Evolutionary conservation across 2,329 filamentous ascomycete genomes (phyloP).

Genomic region (Emericellopsis atlantica): DNA sequence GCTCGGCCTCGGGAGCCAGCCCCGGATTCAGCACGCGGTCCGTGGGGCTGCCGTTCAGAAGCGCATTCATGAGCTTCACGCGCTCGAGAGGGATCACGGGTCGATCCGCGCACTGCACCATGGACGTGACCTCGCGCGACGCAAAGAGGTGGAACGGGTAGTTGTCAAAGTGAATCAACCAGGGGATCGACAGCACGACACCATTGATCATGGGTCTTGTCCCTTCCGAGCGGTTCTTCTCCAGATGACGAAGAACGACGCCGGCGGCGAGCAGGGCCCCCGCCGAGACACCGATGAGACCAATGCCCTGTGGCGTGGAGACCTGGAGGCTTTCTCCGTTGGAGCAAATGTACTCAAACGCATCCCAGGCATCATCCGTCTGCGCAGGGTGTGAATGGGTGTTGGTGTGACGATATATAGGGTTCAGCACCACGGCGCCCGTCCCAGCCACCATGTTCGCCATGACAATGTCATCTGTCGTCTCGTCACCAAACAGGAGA

Average conservation of each 20-base stretch:
- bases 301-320: neutral
- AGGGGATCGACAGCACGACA: conserved; percentile 30
- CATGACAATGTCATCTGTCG: conserved; percentile 34
- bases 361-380: conserved; percentile 35
- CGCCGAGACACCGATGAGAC: conserved; percentile 30
- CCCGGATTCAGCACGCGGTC: conserved; percentile 22
- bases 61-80: conserved; percentile 13
- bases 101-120: conserved; percentile 24
- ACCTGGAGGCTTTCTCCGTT: conserved; percentile 22
- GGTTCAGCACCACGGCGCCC: conserved; percentile 29
- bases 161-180: conserved; percentile 18
- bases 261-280: conserved; percentile 24
- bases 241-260: conserved; percentile 18
- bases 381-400: conserved; percentile 31
- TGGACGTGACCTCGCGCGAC: conserved; percentile 20
- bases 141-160: conserved; percentile 18
- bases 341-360: conserved; percentile 32
- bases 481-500: conserved; percentile 34
- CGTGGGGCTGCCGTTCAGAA: conserved; percentile 8
- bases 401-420: conserved; percentile 41
- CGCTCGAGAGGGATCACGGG: conserved; percentile 26
- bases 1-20: conserved; percentile 9
- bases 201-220: conserved; percentile 20
- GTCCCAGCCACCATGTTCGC: conserved; percentile 23
- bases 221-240: neutral